Conservation (phyloP, 352 stramenopile genomes). For the Phytophthora pini region DNA sequence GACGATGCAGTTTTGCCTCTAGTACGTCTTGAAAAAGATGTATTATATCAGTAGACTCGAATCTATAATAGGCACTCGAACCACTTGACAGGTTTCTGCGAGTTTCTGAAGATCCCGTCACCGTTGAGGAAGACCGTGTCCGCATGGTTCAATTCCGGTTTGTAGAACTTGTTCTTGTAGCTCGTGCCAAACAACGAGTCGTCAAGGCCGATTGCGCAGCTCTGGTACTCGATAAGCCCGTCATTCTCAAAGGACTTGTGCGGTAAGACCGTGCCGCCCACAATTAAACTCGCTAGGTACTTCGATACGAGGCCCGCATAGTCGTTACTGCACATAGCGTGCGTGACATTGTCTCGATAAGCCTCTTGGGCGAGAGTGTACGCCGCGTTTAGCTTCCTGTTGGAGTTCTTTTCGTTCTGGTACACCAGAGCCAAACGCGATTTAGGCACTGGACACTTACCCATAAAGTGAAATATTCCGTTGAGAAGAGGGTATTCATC, state of each 20-base stretch:
- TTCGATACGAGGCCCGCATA: slow-evolving; percentile 38
- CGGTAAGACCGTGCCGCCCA: slow-evolving; percentile 17
- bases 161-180: slow-evolving; percentile 46
- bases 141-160: slow-evolving; percentile 50
- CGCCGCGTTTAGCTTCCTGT: slow-evolving; percentile 18
- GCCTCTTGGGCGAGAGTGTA: slow-evolving; percentile 41
- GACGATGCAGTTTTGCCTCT: too few relatives aligned
- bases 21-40: too few relatives aligned
- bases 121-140: slow-evolving; percentile 50
- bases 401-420: slow-evolving; percentile 31
- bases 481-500: slow-evolving; percentile 17
- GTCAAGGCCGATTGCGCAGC: slow-evolving; percentile 43
- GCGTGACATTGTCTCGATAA: slow-evolving; percentile 39
- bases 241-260: slow-evolving; percentile 47
- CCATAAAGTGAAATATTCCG: slow-evolving; percentile 30
- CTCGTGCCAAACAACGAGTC: slow-evolving; percentile 34
- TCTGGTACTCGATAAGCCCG: slow-evolving; percentile 51
- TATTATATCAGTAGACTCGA: too few relatives aligned
- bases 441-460: slow-evolving; percentile 37
- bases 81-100: slow-evolving; percentile 52
- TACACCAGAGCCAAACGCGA: slow-evolving; percentile 35
- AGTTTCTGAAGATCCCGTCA: slow-evolving; percentile 39
- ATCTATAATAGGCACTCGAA: slow-evolving; percentile 53
- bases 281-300: slow-evolving; percentile 30
- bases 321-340: slow-evolving; percentile 46